A percentile compares a stretch with the other conserved stretches of the same genome.
Conservation (phyloP, 352 stramenopile genomes). For the Pythium graminicola region DNA sequence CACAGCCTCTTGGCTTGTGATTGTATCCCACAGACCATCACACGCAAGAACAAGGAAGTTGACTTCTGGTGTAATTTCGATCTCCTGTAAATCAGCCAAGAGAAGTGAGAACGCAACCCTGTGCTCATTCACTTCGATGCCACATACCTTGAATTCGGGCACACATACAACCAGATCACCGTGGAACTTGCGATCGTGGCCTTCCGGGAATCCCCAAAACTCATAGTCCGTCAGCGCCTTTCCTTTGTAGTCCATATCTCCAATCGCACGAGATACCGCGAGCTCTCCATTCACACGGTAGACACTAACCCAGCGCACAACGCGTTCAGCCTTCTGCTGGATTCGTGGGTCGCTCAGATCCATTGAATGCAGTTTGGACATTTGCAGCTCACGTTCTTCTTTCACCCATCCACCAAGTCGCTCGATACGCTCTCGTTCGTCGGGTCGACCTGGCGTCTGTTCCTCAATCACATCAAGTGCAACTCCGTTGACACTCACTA, state of each 20-base stretch:
- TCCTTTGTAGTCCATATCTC: conserved; percentile 90
- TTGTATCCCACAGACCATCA: conserved; percentile 90
- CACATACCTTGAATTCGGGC: conserved; percentile 69
- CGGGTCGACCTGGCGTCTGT: conserved; percentile 66
- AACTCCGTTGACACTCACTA: conserved; percentile 72
- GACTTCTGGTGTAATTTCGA: conserved; percentile 85
- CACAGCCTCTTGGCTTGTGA: conserved; percentile 90
- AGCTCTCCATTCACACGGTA: conserved; percentile 89
- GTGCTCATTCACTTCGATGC: too few relatives aligned
- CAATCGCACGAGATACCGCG: conserved; percentile 89
- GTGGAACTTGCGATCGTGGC: conserved; percentile 71
- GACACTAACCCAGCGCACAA: conserved; percentile 83
- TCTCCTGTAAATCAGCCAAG: conserved; percentile 50
- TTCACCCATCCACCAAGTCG: conserved; percentile 67
- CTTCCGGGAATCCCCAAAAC: conserved; percentile 78
- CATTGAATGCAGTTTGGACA: conserved; percentile 86
- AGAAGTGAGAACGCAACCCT: too few relatives aligned
- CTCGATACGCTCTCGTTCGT: conserved; percentile 74
- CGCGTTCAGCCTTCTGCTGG: conserved; percentile 67
- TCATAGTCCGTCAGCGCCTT: conserved; percentile 64
- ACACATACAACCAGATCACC: conserved; percentile 83
- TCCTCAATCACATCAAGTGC: conserved; percentile 85
- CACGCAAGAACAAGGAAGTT: conserved; percentile 90
- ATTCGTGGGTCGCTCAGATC: conserved; percentile 83
- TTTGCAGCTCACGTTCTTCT: conserved; percentile 80